Base-by-base conservation (phyloP, 2,329 filamentous ascomycete species). In the Ophiostoma tasmaniense region DNA sequence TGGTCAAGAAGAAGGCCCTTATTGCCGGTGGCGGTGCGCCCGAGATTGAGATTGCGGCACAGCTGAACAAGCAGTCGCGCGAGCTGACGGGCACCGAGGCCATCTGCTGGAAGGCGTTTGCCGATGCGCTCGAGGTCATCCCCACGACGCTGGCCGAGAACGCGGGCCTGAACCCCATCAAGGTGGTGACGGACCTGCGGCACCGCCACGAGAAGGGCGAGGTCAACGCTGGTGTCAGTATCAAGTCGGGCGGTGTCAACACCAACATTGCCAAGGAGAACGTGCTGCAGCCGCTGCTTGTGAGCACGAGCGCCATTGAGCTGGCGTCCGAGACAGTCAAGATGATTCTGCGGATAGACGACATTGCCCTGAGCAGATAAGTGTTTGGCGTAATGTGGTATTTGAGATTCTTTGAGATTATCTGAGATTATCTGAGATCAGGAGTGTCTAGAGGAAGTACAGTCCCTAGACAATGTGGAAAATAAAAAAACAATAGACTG, bases 1-100 rank as follows among this genome's bases (percentile, higher is more conserved):
- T 99, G 71, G 95, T 99, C 74, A 99, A 99, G 88, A 99, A 98
- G 88, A 96, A 96, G 82, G 95, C 95, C n/a, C 87, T 99, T 69
- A 96, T 99, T 75, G 94, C 96, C 17, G 95, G 95, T 79, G 95
- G 95, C 76, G 95, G 95, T 77, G 95, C 95, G 1, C 92, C 95
- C 33, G 95, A 99, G 80, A 96, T 98, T 75, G 93, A 98, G 81
- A 94, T 99, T 75, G 92, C 95, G 28, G 90, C 95, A 68, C 87
- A 92, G 76, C 86, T 99, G 42, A 88, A 90, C 69, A 90, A 91
- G 80, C 90, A 91, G 76, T 88, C 94, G 10, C 90, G 93, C 73
- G 88, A 89, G 75, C 84, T 97, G 71, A 89, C 89, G 0, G 96
- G 96, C 71, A 97, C 95, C 5, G 95, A 99, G 79, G 89, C 93